Base-by-base conservation (phyloP, 768 basidiomycete species). In the Amanita rubescens region DNA sequence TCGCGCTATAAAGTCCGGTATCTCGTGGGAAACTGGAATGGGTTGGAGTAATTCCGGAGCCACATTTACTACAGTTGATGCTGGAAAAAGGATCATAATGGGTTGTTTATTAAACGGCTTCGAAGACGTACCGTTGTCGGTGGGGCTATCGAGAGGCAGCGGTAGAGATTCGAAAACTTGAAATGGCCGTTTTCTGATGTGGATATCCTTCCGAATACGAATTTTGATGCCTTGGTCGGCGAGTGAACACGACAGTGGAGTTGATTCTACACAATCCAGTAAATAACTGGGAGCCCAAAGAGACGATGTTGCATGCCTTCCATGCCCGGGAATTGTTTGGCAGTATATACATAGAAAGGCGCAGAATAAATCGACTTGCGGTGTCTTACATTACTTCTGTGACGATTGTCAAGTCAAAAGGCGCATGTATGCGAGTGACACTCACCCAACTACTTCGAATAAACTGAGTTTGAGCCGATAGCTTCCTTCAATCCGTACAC, bases 151-250 rank as follows among this genome's bases (percentile, higher is more conserved):
- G 1, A 62, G 37, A 1, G 61, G 61, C 25, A 64, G 54, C 5
- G 64, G 55, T n/a, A 69, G 66, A 37, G 67, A 68, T 12, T 75
- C 69, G 5, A 69, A 64, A 0, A 71, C 69, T 32, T 72, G 70
- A 22, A 74, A 75, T 4, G 83, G 80, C 10, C 84, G 74, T 65
- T 90, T 91, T 57, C 90, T 80, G 22, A 88, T 84, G 1, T 90
- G 83, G 33, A 93, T 90, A 55, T 94, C 91, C 67, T 94, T 94
- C 33, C 93, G 81, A 49, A 94, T 94, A 27, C 92, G 84, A 50
- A 95, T 94, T 70, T 94, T 95, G 70, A 94, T 92, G 20, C 93
- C 93, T 68, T 94, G 93, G 63, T 94, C 92, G n/a, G 92, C 91
- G 51, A 94, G 79, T 0, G 90, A 89, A 59, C 85, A 90, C 1